Evolutionary conservation across 805 yeast genomes (phyloP), one percentile per base, ranked within the genome.

Genomic region (Candida tammaniensis): DNA sequence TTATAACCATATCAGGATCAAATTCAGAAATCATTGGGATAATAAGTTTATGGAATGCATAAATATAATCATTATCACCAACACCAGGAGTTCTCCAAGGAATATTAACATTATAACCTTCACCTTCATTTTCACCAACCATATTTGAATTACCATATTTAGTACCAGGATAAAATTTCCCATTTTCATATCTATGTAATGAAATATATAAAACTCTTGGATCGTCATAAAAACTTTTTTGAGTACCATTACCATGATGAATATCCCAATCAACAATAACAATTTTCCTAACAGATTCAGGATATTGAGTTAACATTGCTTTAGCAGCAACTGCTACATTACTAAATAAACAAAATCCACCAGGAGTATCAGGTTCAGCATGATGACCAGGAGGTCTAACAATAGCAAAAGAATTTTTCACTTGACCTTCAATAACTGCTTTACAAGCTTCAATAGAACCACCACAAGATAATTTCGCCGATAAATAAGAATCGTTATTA

Each of bases 361-460:
- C 98, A 0, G 98, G 95, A 11, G 88, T 69, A 46, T 86, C 93
- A 2, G 99, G 98, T 54, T 94, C 99, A 1, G 98, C 98, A 55
- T 93, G 99, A 64, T 93, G 99, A 5, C 99, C 99, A 0, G 99
- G 99, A 1, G 99, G 99, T 46, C 99, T 77, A 11, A 93, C 96
- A 6, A 93, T 86, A 0, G 98, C 99, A 31, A 93, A 54, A 0
- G 97, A 81, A 55, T 93, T 93, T 53, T 87, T 87, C 19, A 91
- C 98, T 36, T 73, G 67, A 3, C 96, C 95, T 55, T 89, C 97
- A 7, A 93, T 84, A 14, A 93, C 98, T 0, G 98, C 95, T 45
- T 79, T 78, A 57, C 98, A 89, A 1, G 96, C 95, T 59, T 93
- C 98, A 32, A 93, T 93, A 19, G 95, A 82, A 23, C 98, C 98